Percentiles rank a stretch among this genome's conserved stretches.
phyloP scores from a whole-genome alignment of 768 basidiomycete species.

The Pleurotus giganteus region DNA sequence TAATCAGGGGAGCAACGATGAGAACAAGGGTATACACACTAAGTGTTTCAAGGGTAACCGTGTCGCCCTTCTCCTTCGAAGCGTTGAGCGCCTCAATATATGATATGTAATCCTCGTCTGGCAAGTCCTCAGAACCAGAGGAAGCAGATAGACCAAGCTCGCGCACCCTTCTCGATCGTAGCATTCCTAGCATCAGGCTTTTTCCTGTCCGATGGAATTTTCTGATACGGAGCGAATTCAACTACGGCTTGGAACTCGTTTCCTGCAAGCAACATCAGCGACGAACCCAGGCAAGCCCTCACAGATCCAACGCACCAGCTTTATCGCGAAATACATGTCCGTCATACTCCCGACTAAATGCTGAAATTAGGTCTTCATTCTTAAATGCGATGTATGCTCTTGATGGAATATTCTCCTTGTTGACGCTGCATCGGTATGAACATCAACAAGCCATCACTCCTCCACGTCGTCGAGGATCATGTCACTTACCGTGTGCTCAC shows the following conservation, averaged over 20 bases:
- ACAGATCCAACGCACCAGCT: slow-evolving; percentile 50
- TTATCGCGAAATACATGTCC: slow-evolving; percentile 93
- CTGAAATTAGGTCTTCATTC: slow-evolving; percentile 63
- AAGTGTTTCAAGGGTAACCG: slow-evolving; percentile 60
- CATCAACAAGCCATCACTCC: slow-evolving; percentile 13
- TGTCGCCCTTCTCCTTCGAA: slow-evolving; percentile 45
- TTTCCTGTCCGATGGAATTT: slow-evolving; percentile 68
- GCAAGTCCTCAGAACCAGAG: neutral
- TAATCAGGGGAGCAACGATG: neutral
- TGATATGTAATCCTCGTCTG: slow-evolving; percentile 82
- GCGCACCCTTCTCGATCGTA: slow-evolving; percentile 85
- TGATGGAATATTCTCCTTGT: slow-evolving; percentile 83
- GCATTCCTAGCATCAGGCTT: slow-evolving; percentile 80
- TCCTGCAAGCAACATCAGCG: slow-evolving; percentile 43
- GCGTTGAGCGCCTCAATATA: slow-evolving; percentile 75
- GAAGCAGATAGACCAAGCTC: neutral
- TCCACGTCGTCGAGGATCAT: neutral
- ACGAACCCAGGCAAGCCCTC: neutral
- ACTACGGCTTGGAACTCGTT: slow-evolving; percentile 87
- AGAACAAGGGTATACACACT: slow-evolving; percentile 36
- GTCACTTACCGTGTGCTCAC: slow-evolving; percentile 59
- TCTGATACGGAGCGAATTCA: slow-evolving; percentile 93
- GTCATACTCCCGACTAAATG: slow-evolving; percentile 83
- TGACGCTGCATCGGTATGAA: slow-evolving; percentile 47
- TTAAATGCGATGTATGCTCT: slow-evolving; percentile 93